A percentile compares a stretch with the other conserved stretches of the same genome.
These are phyloP conservation scores for Acanthamoeba lenticulata DNA, from an alignment of 208 protist genomes.

Conservation along the genomic window DNA sequence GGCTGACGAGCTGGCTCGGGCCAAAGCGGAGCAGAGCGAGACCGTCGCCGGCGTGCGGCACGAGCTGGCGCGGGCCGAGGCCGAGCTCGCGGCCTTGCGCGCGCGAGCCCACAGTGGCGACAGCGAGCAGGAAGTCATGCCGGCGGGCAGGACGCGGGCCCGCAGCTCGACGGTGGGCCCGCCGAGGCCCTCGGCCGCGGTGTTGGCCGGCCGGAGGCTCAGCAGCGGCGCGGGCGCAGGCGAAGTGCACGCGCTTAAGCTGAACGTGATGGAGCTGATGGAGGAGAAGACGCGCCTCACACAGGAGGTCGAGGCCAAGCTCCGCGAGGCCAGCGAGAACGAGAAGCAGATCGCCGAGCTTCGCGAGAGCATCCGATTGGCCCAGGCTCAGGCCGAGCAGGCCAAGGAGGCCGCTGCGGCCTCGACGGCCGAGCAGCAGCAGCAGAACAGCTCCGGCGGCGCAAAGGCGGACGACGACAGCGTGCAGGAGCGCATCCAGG, in stretches of 20 bases:
- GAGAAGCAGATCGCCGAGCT: not conserved
- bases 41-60: not conserved
- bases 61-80: not conserved
- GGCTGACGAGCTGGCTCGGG: not conserved
- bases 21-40: not conserved
- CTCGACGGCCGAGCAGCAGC: not conserved
- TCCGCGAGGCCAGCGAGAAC: not conserved
- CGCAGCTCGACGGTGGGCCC: not conserved
- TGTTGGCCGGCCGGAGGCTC: too few relatives aligned
- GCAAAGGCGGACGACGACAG: not conserved
- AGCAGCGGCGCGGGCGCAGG: not conserved
- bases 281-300: not conserved
- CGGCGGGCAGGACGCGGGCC: not conserved
- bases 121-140: not conserved
- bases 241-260: not conserved
- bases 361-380: not conserved
- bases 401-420: not conserved
- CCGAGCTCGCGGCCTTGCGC: not conserved
- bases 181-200: not conserved
- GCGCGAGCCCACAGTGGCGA: not conserved
- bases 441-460: not conserved
- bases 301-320: not conserved
- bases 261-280: not conserved
- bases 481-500: not conserved
- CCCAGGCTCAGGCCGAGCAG: not conserved